Evolutionary conservation across 148 eudicot species (phyloP), one percentile per base, ranked within the genome.

Genomic region (Vaccinium corymbosum): DNA sequence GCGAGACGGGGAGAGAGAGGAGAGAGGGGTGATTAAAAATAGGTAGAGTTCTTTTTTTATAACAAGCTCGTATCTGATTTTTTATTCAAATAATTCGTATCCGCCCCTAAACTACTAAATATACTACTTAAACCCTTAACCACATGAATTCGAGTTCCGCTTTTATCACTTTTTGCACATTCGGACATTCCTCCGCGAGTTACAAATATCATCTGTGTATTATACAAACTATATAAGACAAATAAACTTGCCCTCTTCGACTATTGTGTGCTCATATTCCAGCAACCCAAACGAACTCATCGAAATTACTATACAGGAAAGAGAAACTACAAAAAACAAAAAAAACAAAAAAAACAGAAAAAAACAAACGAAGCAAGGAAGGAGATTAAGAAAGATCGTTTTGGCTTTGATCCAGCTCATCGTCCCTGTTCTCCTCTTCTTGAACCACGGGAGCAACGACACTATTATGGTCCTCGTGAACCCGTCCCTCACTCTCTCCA

Each of bases 401-500:
- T 46, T 38, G 38, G 78, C 29, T 87, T 84, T 84, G 80, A 38
- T 62, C 84, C 13, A 66, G 75, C 12, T 87, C 89, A 76, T 84
- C 86, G 50, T 55, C 74, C 64, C 78, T 73, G 56, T 61, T 56
- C 73, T 61, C 77, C 73, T 61, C 77, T 70, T 81, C 89, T 52
- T 71, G 66, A 80, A 48, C 46, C 15, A 38, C 83, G 20, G 72
- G 83, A 1, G 46, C 83, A 1, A 46, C 79, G 22, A 80, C 22
- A 72, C 29, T 50, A 66, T 81, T 50, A 66, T 81, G 83, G 35
- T 88, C 86, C 53, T 87, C 90, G 3, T 35, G 82, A 55, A 11
- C 50, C 52, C 56, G 83, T 73, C 88, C 89, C 68, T 68, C 87
- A 32, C 86, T 76, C 84, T 86, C 86, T 73, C 74, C 84, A 12